Conservation (phyloP, 2,329 filamentous ascomycete genomes). For the Colletotrichum nymphaeae region DNA sequence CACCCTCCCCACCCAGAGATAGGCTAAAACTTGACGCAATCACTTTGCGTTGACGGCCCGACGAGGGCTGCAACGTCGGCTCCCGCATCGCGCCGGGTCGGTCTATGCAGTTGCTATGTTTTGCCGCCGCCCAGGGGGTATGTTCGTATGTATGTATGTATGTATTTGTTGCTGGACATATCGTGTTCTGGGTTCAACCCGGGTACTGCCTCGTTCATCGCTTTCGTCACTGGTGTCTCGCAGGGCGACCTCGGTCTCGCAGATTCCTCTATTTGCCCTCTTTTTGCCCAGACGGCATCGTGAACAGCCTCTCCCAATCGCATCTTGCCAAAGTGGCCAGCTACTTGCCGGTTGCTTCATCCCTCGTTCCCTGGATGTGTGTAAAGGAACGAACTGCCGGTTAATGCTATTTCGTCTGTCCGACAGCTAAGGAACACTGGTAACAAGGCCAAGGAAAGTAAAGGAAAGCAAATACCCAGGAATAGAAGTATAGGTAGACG, state of each 20-base stretch:
- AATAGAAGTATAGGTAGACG: neutral
- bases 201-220: slow-evolving; percentile 8
- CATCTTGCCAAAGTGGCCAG: neutral
- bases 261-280: neutral
- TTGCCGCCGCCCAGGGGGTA: neutral
- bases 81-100: slow-evolving; percentile 2
- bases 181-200: neutral
- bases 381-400: neutral
- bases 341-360: neutral
- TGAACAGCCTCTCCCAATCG: neutral
- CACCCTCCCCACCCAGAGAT: neutral
- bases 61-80: neutral
- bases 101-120: neutral
- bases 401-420: neutral
- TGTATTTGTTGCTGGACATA: neutral
- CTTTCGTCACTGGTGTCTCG: neutral
- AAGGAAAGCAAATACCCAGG: neutral
- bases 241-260: neutral
- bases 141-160: no score
- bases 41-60: neutral
- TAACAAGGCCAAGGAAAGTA: neutral
- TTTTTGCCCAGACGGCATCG: neutral
- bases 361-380: neutral
- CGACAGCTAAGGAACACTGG: neutral
- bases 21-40: neutral